phyloP scores from a whole-genome alignment of 495 filamentous ascomycete genomes.

The Aspergillus nanangensis region DNA sequence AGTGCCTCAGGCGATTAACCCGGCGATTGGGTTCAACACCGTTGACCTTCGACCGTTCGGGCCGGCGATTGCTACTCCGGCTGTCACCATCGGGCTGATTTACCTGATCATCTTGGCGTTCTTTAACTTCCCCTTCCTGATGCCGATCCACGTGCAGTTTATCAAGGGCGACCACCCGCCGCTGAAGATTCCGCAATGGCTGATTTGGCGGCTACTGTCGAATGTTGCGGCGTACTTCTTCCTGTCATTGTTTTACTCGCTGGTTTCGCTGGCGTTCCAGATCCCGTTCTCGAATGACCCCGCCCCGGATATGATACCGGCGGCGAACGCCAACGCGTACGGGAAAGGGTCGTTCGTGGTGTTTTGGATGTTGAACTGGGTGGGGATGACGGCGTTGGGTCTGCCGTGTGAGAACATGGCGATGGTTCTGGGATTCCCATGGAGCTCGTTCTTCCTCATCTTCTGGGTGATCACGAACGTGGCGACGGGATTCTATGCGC shows the following conservation, averaged over 20 bases:
- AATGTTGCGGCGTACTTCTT: conserved; percentile 61
- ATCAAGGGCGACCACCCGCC: conserved; percentile 51
- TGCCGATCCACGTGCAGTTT: conserved; percentile 61
- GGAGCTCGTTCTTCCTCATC: conserved; percentile 66
- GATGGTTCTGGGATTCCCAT: conserved; percentile 64
- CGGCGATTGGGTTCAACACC: conserved; percentile 56
- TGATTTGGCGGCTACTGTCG: conserved; percentile 58
- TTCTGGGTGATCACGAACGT: conserved; percentile 77
- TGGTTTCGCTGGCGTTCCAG: conserved; percentile 61
- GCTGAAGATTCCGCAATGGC: conserved; percentile 55
- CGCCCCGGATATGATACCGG: conserved; percentile 38
- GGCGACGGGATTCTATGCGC: conserved; percentile 56
- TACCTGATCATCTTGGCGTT: conserved; percentile 72
- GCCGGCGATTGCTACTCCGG: conserved; percentile 51
- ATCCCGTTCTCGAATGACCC: conserved; percentile 53
- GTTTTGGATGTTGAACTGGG: conserved; percentile 73
- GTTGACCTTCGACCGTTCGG: conserved; percentile 61
- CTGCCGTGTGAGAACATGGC: conserved; percentile 70
- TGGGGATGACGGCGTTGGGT: conserved; percentile 65
- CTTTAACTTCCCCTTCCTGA: conserved; percentile 67
- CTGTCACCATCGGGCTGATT: conserved; percentile 63
- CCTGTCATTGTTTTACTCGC: conserved; percentile 61
- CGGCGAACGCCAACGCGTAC: conserved; percentile 52
- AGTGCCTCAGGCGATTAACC: conserved; percentile 57
- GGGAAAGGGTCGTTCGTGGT: conserved; percentile 58